Conservation (phyloP, 805 yeast genomes). For the Lipomyces oligophaga region DNA sequence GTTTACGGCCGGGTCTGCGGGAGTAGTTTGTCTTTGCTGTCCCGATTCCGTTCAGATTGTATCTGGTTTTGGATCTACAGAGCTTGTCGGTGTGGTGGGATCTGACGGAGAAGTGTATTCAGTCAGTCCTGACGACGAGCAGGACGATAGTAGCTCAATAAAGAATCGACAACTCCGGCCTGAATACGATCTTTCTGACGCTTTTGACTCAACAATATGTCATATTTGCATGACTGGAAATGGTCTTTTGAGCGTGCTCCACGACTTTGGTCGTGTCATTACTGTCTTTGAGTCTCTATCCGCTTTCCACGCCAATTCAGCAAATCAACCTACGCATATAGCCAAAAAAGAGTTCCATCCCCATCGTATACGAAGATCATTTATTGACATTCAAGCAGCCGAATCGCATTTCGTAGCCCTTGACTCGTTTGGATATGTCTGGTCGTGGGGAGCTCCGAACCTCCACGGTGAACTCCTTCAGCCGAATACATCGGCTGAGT, state of each 20-base stretch:
- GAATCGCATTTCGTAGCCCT: conserved; percentile 19
- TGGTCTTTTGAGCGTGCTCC: conserved; percentile 8
- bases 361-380: conserved; percentile 5
- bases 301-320: conserved; percentile 1
- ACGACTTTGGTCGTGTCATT: not conserved
- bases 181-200: conserved; percentile 6
- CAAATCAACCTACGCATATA: not conserved
- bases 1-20: conserved; percentile 9
- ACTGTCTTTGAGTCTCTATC: conserved; percentile 3
- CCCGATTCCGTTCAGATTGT: conserved; percentile 1
- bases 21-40: not conserved
- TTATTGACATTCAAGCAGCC: conserved; percentile 4
- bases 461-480: conserved; percentile 17
- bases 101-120: conserved; percentile 10
- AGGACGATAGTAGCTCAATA: not conserved
- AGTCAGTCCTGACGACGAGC: not conserved
- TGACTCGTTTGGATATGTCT: conserved; percentile 15
- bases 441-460: conserved; percentile 17
- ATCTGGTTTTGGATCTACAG: conserved; percentile 18
- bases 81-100: conserved; percentile 19
- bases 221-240: conserved; percentile 8
- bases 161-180: not conserved
- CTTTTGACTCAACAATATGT: conserved; percentile 1
- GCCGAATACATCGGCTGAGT: not conserved
- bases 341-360: conserved; percentile 6